Conservation (phyloP, 768 basidiomycete genomes). For the Suillus sp. region DNA sequence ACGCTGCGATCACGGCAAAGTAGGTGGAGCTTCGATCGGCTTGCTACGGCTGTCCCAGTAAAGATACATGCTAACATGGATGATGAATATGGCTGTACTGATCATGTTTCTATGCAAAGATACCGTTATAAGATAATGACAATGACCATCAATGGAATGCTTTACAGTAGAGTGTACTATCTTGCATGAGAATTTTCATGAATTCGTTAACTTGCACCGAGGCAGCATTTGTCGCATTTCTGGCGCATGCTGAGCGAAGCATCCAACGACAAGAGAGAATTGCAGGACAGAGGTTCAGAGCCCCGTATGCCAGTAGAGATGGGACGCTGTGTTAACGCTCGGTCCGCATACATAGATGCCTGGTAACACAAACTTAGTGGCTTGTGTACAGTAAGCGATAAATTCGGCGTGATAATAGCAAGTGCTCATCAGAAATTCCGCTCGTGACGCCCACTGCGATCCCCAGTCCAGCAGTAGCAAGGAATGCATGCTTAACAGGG, state of each 20-base stretch:
- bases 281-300: conserved; percentile 18
- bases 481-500: conserved; percentile 14
- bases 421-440: conserved; percentile 19
- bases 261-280: conserved; percentile 20
- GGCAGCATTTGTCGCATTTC: conserved; percentile 13
- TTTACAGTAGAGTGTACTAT: conserved; percentile 26
- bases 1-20: conserved; percentile 20
- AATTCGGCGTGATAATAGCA: not conserved
- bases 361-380: conserved; percentile 21
- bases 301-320: conserved; percentile 19
- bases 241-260: conserved; percentile 18
- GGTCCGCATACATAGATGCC: conserved; percentile 19
- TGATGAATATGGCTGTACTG: conserved; percentile 21
- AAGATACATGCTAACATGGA: too few species aligned
- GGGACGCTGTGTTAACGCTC: conserved; percentile 7
- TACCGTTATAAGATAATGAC: not conserved
- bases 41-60: too few species aligned
- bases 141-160: not conserved
- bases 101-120: conserved; percentile 17
- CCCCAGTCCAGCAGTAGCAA: conserved; percentile 14
- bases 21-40: not conserved
- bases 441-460: too few species aligned
- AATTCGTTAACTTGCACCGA: conserved; percentile 18
- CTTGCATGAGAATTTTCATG: conserved; percentile 20
- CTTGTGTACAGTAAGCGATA: not conserved